Conservation (phyloP, 164 flowering plant genomes). For the Litsea cubeba region DNA sequence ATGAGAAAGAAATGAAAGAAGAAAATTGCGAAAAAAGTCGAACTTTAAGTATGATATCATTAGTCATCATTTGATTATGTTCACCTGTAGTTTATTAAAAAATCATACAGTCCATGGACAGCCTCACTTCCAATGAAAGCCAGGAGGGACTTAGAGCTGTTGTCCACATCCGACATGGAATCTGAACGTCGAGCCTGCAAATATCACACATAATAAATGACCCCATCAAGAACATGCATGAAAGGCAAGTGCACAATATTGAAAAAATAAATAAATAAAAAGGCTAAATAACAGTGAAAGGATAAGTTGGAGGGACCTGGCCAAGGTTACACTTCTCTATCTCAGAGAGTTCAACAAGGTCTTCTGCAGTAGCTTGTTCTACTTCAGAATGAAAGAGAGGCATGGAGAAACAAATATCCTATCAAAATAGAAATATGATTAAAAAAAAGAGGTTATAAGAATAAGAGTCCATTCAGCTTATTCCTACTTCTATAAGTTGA, state of each 20-base stretch:
- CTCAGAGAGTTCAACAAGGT: constrained; percentile 87
- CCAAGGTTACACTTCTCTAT: constrained; percentile 81
- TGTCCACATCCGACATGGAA: constrained; percentile 60
- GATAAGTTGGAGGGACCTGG: constrained; percentile 42
- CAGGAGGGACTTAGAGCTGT: constrained; percentile 72
- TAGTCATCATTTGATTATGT: neutral
- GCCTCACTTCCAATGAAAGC: constrained; percentile 57
- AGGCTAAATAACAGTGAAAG: neutral
- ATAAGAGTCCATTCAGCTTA: too few species aligned
- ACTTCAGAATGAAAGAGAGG: constrained; percentile 74
- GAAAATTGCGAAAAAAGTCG: neutral
- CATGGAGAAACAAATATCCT: constrained; percentile 86
- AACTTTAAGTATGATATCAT: neutral
- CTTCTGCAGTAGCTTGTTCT: constrained; percentile 73
- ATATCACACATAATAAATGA: neutral
- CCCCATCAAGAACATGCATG: neutral
- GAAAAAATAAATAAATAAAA: neutral
- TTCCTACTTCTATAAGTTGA: too few species aligned
- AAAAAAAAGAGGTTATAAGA: too few species aligned
- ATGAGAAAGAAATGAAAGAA: neutral
- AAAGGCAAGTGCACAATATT: too few species aligned
- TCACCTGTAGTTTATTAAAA: constrained; percentile 87
- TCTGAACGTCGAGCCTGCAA: constrained; percentile 59
- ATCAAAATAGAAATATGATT: neutral
- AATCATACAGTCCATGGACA: constrained; percentile 78